Evolutionary conservation across 345 rosid species (phyloP).

Genomic region (Aethionema arabicum): DNA sequence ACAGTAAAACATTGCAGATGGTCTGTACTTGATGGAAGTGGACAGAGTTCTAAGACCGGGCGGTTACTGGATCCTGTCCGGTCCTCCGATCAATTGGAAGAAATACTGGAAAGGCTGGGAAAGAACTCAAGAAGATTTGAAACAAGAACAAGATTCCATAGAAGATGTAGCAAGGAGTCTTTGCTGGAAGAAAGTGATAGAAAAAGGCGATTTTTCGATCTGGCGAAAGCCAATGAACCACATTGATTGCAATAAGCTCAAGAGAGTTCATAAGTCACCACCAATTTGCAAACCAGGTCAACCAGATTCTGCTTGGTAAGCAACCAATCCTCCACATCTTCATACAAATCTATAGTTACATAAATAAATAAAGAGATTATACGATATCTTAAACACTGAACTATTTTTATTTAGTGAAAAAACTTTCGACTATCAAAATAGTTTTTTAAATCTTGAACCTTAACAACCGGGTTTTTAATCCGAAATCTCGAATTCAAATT

Average conservation of each 20-base stretch:
- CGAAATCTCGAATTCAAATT: too few relatives aligned
- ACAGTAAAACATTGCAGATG: constrained; percentile 47
- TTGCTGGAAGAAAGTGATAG: constrained; percentile 92
- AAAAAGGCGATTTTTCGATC: constrained; percentile 64
- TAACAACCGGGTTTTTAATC: too few relatives aligned
- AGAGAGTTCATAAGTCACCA: constrained; percentile 50
- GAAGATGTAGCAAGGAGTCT: constrained; percentile 68
- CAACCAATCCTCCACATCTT: constrained; percentile 7
- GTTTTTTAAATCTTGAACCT: too few relatives aligned
- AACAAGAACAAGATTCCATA: constrained; percentile 82
- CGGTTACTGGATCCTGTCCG: constrained; percentile 92
- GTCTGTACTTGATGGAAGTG: constrained; percentile 78
- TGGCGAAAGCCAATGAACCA: constrained; percentile 92
- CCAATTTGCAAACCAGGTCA: constrained; percentile 72
- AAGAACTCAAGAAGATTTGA: constrained; percentile 75
- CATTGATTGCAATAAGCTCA: constrained; percentile 59
- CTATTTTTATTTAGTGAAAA: too few relatives aligned
- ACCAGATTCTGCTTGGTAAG: constrained; percentile 77
- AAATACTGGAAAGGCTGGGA: constrained; percentile 95
- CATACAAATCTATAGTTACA: background rate
- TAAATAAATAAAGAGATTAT: background rate
- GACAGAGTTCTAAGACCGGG: constrained; percentile 91
- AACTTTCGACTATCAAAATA: too few relatives aligned
- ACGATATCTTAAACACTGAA: background rate
- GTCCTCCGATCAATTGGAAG: constrained; percentile 92